Evolutionary conservation across 2,329 filamentous ascomycete species (phyloP).

Genomic region (Stagonosporopsis rhizophila): DNA sequence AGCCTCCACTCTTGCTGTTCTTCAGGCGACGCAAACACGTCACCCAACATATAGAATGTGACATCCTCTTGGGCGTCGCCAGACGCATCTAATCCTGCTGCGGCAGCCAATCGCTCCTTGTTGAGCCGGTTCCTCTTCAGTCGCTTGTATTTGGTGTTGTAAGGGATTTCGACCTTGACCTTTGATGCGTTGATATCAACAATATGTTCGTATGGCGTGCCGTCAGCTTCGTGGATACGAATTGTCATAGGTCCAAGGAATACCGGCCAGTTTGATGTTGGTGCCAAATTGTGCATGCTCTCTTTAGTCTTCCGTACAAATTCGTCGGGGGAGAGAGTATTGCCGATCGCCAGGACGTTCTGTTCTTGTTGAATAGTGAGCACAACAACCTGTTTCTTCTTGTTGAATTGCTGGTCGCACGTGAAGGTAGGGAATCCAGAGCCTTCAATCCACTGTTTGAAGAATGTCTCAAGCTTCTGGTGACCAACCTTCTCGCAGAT

Average conservation of each 20-base stretch:
- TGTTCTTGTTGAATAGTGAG: slow-evolving; percentile 78
- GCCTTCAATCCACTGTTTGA: slow-evolving; percentile 89
- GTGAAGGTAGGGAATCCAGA: slow-evolving; percentile 89
- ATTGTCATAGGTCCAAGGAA: slow-evolving; percentile 98
- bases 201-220: slow-evolving; percentile 97
- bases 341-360: slow-evolving; percentile 36
- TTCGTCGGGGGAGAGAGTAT: slow-evolving; percentile 68
- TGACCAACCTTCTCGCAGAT: slow-evolving; percentile 89
- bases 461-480: slow-evolving; percentile 86
- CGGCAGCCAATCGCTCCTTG: slow-evolving; percentile 75
- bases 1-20: slow-evolving; percentile 86
- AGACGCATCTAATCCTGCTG: slow-evolving; percentile 67
- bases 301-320: slow-evolving; percentile 90
- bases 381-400: slow-evolving; percentile 94
- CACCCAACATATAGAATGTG: slow-evolving; percentile 88
- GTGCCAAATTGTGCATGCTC: slow-evolving; percentile 71
- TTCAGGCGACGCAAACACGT: slow-evolving; percentile 82
- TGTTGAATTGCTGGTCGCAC: slow-evolving; percentile 91
- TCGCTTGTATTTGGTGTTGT: slow-evolving; percentile 99
- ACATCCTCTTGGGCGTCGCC: slow-evolving; percentile 76
- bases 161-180: slow-evolving; percentile 91
- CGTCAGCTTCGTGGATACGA: slow-evolving; percentile 95
- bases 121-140: slow-evolving; percentile 86
- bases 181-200: slow-evolving; percentile 89
- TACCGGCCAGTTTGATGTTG: slow-evolving; percentile 73